Evolutionary conservation across 495 filamentous ascomycete genomes (phyloP), one percentile per base, ranked within the genome.

Genomic region (Monascus purpureus): DNA sequence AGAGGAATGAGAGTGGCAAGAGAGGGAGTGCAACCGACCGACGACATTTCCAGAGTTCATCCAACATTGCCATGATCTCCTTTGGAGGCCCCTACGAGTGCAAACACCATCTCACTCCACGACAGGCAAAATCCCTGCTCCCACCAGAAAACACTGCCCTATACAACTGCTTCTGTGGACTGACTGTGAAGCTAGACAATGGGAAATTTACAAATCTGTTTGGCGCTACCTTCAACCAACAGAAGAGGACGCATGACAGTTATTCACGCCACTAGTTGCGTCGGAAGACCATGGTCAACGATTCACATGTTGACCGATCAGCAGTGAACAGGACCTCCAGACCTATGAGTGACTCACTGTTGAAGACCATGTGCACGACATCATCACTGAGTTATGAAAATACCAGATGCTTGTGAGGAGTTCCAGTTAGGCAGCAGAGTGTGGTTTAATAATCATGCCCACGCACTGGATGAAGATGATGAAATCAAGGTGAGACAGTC

Each of bases 11-110:
- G 7, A 25, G 7, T 7, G 22, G n/a, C 22, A 25, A n/a, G 22
- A 25, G n/a, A 25, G n/a, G 22, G 7, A n/a, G 7, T n/a, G 22
- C 22, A 29, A 14, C 17, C 43, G 23, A 24, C 46, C 3, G 14
- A 61, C 56, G 22, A 50, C 55, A 32, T 55, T 57, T 34, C 33
- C 16, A 37, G 60, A 59, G 34, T 47, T 58, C 38, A 39, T 63
- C 24, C 38, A 29, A 28, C 25, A 40, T 25, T 57, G 51, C 35
- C 50, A 62, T 25, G 34, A 47, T 31, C 37, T 57, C 14, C 37
- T 62, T 24, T 63, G 39, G 6, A 32, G 40, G 7, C 41, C 28
- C 8, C 26, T 52, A 17, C 32, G 35, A 45, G 42, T 39, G 12
- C 33, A 29, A 29, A 20, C 23, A 11, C 41, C 43, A 24, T 59